Evolutionary conservation across 164 flowering plant species (phyloP), one percentile per base, ranked within the genome.

Genomic region (Tetrastigma voinierianum): DNA sequence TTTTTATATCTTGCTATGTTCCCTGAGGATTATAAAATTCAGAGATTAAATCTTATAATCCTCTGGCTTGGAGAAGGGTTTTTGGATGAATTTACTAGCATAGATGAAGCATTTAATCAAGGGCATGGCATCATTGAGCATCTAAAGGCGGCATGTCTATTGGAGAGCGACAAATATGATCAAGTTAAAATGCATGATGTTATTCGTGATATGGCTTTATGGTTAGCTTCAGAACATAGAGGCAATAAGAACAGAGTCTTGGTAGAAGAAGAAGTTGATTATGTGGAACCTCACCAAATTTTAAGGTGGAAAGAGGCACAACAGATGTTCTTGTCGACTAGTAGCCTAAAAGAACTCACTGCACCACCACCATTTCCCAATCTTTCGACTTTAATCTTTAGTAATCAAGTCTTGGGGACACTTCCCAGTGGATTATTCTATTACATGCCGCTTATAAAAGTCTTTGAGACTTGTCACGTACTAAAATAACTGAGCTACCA

Each of bases 161-260:
- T 72, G 12, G 64, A 62, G 15, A 20, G 15, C 9, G 59, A 0
- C 1, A 16, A 17, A 2, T 45, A 8, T 2, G 48, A 16, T 17
- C 2, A 0, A 0, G 67, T 72, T 2, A 48, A 11, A 21, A 72
- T 72, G 67, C 71, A 72, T 52, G 71, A 51, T 17, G 51, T 73
- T 16, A 49, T 68, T 20, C 71, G 68, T 46, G 76, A 63, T 13
- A 62, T 73, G 71, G 76, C 76, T 0, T n/a, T 73, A 3, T 67
- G 67, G 75, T 13, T 72, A 23, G 59, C 55, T 18, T 51, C 20
- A 16, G 69, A 25, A 25, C 0, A 70, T 4, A 6, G 16, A 4
- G 51, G 46, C 9, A 45, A 45, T 7, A 43, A 25, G 32, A 25
- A 25, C 32, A 25, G 2, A 25, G 5, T 25, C 32, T 25, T 25